Evolutionary conservation across 2,329 filamentous ascomycete genomes (phyloP), one percentile per base, ranked within the genome.

Genomic region (Trichoderma aggressivum): DNA sequence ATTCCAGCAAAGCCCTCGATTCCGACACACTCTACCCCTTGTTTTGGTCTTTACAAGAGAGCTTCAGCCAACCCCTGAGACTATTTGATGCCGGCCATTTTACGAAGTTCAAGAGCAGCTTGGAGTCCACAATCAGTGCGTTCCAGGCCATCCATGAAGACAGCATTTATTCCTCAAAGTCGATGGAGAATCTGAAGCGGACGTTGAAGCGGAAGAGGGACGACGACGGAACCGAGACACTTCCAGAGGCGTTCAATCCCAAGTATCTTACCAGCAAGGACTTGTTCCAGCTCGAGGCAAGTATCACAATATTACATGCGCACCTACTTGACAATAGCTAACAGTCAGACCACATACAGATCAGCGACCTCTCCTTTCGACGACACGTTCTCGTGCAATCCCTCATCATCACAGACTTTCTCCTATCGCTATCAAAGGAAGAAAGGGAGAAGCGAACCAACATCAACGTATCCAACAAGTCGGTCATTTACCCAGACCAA

Each of bases 221-320:
- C 12, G 75, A 74, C 21, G 86, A 86, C 55, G 82, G 82, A 32
- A 86, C 89, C 65, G 88, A 88, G 8, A 87, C 89, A 69, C 73
- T 74, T 18, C 74, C 76, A 1, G 80, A 80, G 67, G 75, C 79
- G 28, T 98, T 97, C 82, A 99, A 99, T 77, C 95, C 97, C 1
- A 99, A 98, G 79, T 99, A 99, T 79, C 87, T 99, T 21, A 99
- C 96, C n/a, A 98, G 94, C 80, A 89, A 92, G 74, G 97, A 99
- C 79, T 85, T 99, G 1, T 99, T 99, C 80, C 94, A 97, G 77
- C 88, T 99, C 59, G 96, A 99, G 87, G 92, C 94, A 85, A 72
- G 83, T 61, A 30, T 43, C 16, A 21, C 26, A 8, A 11, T 28
- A 7, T n/a, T 26, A 12, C 7, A 10, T 30, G 10, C 3, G 21